These are phyloP conservation scores for Scleromitrula shiraiana DNA, from an alignment of 2,329 filamentous ascomycete genomes.

Conservation along the genomic window DNA sequence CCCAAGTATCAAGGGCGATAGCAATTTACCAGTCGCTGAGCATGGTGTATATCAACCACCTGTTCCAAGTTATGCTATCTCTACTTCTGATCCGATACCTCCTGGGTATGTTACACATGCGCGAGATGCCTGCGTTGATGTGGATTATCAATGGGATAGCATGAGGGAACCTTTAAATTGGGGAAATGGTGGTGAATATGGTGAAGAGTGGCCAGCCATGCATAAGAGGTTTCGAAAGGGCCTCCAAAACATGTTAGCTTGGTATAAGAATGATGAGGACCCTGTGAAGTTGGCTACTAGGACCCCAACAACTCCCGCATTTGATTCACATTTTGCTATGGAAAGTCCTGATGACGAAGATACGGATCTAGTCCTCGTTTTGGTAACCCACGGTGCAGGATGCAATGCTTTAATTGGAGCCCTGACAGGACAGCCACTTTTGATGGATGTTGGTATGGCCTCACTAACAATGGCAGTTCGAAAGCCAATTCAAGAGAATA, in stretches of 20 bases:
- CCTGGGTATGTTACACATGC: constrained; percentile 85
- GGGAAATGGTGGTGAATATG: constrained; percentile 80
- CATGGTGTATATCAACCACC: constrained; percentile 60
- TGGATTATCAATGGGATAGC: constrained; percentile 97
- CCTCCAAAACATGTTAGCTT: constrained; percentile 69
- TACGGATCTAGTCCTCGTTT: constrained; percentile 69
- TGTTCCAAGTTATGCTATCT: constrained; percentile 75
- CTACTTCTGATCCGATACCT: constrained; percentile 72
- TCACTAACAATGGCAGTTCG: constrained; percentile 83
- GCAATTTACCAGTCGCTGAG: constrained; percentile 16
- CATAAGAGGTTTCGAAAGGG: constrained; percentile 81
- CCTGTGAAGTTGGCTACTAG: constrained; percentile 45
- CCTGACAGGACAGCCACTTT: constrained; percentile 81
- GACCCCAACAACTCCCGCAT: constrained; percentile 31
- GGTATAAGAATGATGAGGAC: constrained; percentile 59
- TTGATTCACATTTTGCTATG: constrained; percentile 22
- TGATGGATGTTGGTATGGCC: constrained; percentile 83
- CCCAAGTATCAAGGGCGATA: constrained; percentile 12
- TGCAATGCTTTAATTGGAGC: constrained; percentile 93
- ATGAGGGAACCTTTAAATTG: constrained; percentile 70
- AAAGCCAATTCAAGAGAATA: constrained; percentile 32
- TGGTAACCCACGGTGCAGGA: constrained; percentile 91
- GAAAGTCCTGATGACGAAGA: constrained; percentile 49
- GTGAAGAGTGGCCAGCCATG: constrained; percentile 95
- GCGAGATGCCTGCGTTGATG: constrained; percentile 70